Conservation (phyloP, 345 rosid genomes). For the Corchorus olitorius region DNA sequence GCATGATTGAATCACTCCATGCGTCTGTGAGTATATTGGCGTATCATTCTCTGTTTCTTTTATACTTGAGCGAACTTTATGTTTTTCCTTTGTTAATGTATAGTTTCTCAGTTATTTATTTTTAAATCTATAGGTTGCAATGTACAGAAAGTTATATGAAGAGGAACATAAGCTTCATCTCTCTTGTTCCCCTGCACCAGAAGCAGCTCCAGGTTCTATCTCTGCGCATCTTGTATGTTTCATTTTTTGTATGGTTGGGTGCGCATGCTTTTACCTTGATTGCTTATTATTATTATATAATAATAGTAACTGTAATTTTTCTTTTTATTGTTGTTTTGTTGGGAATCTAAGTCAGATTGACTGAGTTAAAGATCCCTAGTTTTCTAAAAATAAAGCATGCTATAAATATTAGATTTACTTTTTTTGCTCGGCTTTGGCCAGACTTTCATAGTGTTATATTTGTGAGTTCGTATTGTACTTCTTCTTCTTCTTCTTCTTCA, state of each 20-base stretch:
- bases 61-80: conserved; percentile 1
- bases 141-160: too few species aligned
- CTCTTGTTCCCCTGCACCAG: conserved; percentile 24
- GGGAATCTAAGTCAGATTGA: background rate
- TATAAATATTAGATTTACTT: background rate
- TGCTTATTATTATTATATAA: background rate
- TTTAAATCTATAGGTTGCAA: conserved; percentile 31
- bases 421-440: too few species aligned
- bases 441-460: background rate
- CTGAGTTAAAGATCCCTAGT: background rate
- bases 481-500: too few species aligned
- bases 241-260: background rate
- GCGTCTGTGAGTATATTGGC: conserved; percentile 62
- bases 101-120: background rate
- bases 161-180: too few species aligned
- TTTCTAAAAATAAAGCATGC: background rate
- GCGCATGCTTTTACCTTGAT: background rate
- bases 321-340: too few species aligned
- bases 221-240: conserved; percentile 18
- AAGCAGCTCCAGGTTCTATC: conserved; percentile 56
- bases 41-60: background rate
- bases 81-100: background rate
- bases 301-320: too few species aligned
- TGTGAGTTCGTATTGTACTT: background rate
- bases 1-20: conserved; percentile 91